Conservation (phyloP, 2,329 filamentous ascomycete species). For the Penicillium palitans region DNA sequence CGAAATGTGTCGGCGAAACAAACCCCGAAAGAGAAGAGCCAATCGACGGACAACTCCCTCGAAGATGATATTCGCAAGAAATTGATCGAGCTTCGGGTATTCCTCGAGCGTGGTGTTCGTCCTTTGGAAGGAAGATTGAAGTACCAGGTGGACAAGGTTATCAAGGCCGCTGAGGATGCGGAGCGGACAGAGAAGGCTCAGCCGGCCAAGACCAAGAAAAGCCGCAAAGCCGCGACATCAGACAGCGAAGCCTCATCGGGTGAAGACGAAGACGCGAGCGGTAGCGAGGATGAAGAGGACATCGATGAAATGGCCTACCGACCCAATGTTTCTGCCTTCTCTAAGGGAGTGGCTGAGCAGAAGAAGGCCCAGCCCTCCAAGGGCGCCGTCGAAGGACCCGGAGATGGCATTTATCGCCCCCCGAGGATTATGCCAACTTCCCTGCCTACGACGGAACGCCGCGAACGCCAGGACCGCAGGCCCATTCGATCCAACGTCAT, state of each 20-base stretch:
- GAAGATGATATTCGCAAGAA: constrained; percentile 75
- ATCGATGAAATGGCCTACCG: constrained; percentile 64
- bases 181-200: constrained; percentile 33
- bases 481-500: constrained; percentile 77
- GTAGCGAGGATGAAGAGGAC: constrained; percentile 43
- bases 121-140: constrained; percentile 87
- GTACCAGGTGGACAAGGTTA: constrained; percentile 93
- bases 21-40: constrained; percentile 34
- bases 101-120: constrained; percentile 86
- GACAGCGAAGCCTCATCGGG: constrained; percentile 33
- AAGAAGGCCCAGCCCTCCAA: constrained; percentile 22
- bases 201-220: constrained; percentile 32
- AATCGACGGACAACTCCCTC: constrained; percentile 42
- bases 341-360: constrained; percentile 42
- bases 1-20: constrained; percentile 52
- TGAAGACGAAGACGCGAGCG: constrained; percentile 28
- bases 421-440: constrained; percentile 83
- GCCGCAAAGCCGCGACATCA: constrained; percentile 30
- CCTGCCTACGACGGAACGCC: constrained; percentile 68
- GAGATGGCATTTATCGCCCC: constrained; percentile 78
- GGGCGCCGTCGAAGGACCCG: constrained; percentile 31
- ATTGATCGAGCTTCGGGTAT: constrained; percentile 86
- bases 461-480: constrained; percentile 60
- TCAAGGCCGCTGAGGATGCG: constrained; percentile 72
- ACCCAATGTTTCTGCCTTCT: constrained; percentile 57